Conservation (phyloP, 2,329 filamentous ascomycete genomes). For the Penicillium oxalicum region DNA sequence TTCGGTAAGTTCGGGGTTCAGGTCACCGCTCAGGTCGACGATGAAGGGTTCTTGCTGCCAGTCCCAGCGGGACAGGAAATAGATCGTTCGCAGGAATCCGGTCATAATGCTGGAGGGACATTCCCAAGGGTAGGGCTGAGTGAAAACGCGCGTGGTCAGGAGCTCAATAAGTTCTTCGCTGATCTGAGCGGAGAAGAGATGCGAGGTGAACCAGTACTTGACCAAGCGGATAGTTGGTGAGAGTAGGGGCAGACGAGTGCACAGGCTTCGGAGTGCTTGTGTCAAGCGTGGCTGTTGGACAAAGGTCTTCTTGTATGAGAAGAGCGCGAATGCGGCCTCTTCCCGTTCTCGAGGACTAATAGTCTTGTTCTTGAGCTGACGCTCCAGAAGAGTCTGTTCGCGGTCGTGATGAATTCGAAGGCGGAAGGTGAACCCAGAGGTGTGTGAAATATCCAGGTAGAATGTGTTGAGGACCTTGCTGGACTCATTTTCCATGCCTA, state of each 20-base stretch:
- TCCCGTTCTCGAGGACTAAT: constrained; percentile 61
- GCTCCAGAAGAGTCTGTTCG: constrained; percentile 73
- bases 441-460: constrained; percentile 75
- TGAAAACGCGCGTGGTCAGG: constrained; percentile 69
- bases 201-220: constrained; percentile 83
- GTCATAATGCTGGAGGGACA: constrained; percentile 69
- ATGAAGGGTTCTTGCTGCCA: constrained; percentile 81
- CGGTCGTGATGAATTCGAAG: constrained; percentile 84
- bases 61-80: constrained; percentile 81
- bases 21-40: constrained; percentile 62
- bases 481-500: constrained; percentile 74
- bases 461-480: constrained; percentile 67
- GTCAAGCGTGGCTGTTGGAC: constrained; percentile 69
- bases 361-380: constrained; percentile 68
- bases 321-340: constrained; percentile 63
- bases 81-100: constrained; percentile 74
- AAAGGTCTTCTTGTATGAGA: constrained; percentile 65
- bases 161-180: constrained; percentile 79
- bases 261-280: constrained; percentile 72
- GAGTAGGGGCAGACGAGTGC: constrained; percentile 71
- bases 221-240: constrained; percentile 76
- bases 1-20: constrained; percentile 56
- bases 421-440: constrained; percentile 68
- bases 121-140: constrained; percentile 74
- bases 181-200: constrained; percentile 73